Base-by-base conservation (phyloP, 1,284 basidiomycete species). In the Gomphus sp. region DNA sequence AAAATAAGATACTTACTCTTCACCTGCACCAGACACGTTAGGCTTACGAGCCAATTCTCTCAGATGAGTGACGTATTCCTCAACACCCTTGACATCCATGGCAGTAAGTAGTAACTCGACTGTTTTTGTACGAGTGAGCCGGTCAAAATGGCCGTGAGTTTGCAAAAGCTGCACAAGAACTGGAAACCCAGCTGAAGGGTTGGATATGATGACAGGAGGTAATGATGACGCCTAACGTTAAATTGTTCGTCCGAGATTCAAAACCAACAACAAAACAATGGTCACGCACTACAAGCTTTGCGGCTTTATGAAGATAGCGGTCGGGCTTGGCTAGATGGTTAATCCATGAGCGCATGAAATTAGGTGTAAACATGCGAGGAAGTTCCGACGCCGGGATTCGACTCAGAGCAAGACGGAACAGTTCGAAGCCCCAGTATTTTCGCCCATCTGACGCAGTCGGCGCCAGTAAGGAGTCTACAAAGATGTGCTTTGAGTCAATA, bases 291-390 rank as follows among this genome's bases (percentile, higher is more conserved):
- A 90, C 85, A 68, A 89, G 84, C 58, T 80, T 79, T 2, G 94
- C 93, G 28, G 89, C 86, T 71, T 91, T 93, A 76, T 98, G 92
- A 37, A 98, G 74, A 69, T 93, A 86, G 58, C 94, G 81, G 71
- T 98, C 93, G 57, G 81, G 79, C 58, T 89, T 88, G 0, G 91
- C 88, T 22, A 99, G 80, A 69, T 98, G 93, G 70, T 96, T 97
- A 64, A 97, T 95, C 91, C 94, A 96, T 44, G 89, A 89, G 48
- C 93, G 87, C 90, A 98, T 95, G 67, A 98, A 92, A 71, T 98
- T 96, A 66, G 89, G 88, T 11, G 93, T 96, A 72, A 98, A 97
- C 18, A 98, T 77, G 77, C 92, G 85, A 0, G 92, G 87, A 65
- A 95, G 78, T 55, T 85, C 85, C 28, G 80, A 71, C 18, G 82